Evolutionary conservation across 257 asterid genomes (phyloP).

Genomic region (Rehmannia glutinosa): DNA sequence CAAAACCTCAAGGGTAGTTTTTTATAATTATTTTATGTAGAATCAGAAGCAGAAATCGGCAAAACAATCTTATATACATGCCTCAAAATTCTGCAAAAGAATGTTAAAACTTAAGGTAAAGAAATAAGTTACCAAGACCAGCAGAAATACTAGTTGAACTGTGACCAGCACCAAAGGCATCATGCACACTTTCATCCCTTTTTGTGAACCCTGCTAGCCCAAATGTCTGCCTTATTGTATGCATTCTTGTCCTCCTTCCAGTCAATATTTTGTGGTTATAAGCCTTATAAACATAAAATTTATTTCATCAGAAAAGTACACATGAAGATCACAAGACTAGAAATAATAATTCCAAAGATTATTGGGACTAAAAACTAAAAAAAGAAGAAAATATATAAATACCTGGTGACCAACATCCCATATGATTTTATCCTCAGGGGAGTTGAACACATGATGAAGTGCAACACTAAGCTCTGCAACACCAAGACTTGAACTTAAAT

Average conservation of each 20-base stretch:
- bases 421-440: constrained; percentile 47
- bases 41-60: too few relatives aligned
- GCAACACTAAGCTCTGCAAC: constrained; percentile 47
- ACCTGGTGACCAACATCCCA: constrained; percentile 65
- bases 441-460: constrained; percentile 43
- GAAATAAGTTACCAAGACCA: constrained; percentile 34
- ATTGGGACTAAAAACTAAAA: too few relatives aligned
- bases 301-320: neutral
- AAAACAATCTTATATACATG: too few relatives aligned
- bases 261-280: constrained; percentile 50
- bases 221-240: constrained; percentile 36
- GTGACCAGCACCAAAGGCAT: constrained; percentile 56
- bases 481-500: constrained; percentile 44
- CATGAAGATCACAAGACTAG: neutral
- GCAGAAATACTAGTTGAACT: constrained; percentile 55
- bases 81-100: too few relatives aligned
- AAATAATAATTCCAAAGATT: too few relatives aligned
- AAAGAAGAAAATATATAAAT: too few relatives aligned
- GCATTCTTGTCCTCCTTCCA: constrained; percentile 47
- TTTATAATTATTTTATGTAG: too few relatives aligned
- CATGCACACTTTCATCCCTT: constrained; percentile 48
- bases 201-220: constrained; percentile 54
- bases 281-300: constrained; percentile 11
- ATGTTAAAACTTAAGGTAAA: too few relatives aligned
- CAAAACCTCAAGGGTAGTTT: too few relatives aligned